phyloP scores from a whole-genome alignment of 2,329 filamentous ascomycete genomes.

The Cladophialophora yegresii region DNA sequence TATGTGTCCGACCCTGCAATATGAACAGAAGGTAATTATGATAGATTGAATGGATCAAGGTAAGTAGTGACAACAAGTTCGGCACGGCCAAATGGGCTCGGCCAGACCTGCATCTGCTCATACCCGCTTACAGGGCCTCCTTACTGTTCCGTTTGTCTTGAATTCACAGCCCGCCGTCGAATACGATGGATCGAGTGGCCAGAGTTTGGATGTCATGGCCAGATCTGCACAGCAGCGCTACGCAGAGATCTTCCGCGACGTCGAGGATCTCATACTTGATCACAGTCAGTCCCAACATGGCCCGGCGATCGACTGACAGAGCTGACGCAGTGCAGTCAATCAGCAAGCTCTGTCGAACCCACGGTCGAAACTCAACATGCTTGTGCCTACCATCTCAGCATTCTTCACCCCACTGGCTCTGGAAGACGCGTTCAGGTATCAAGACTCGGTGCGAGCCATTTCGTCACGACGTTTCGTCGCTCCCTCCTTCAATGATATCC shows the following conservation, averaged over 20 bases:
- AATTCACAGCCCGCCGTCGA: slow-evolving; percentile 91
- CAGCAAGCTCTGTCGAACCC: slow-evolving; percentile 39
- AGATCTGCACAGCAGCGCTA: slow-evolving; percentile 82
- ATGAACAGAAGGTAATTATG: slow-evolving; percentile 39
- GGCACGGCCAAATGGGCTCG: not conserved
- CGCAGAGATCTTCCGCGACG: slow-evolving; percentile 91
- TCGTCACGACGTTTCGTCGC: slow-evolving; percentile 89
- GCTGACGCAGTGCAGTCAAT: slow-evolving; percentile 26
- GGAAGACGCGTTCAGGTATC: slow-evolving; percentile 86
- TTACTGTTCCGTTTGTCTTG: slow-evolving; percentile 94
- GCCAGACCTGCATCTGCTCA: not conserved
- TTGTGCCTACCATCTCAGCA: slow-evolving; percentile 86
- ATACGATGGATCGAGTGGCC: slow-evolving; percentile 60
- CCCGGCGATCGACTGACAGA: not conserved
- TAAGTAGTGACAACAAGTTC: slow-evolving; percentile 36
- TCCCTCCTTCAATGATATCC: slow-evolving; percentile 95
- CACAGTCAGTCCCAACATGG: slow-evolving; percentile 64
- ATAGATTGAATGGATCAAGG: slow-evolving; percentile 88
- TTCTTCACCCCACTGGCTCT: slow-evolving; percentile 90
- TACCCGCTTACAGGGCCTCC: slow-evolving; percentile 57
- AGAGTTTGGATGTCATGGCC: slow-evolving; percentile 67
- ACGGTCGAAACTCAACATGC: slow-evolving; percentile 84
- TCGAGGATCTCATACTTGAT: slow-evolving; percentile 87
- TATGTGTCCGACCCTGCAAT: slow-evolving; percentile 42
- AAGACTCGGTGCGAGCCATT: slow-evolving; percentile 83